A percentile compares a stretch with the other conserved stretches of the same genome.
These are phyloP conservation scores for Phytophthora pistaciae DNA, from an alignment of 352 stramenopile species.

Conservation along the genomic window DNA sequence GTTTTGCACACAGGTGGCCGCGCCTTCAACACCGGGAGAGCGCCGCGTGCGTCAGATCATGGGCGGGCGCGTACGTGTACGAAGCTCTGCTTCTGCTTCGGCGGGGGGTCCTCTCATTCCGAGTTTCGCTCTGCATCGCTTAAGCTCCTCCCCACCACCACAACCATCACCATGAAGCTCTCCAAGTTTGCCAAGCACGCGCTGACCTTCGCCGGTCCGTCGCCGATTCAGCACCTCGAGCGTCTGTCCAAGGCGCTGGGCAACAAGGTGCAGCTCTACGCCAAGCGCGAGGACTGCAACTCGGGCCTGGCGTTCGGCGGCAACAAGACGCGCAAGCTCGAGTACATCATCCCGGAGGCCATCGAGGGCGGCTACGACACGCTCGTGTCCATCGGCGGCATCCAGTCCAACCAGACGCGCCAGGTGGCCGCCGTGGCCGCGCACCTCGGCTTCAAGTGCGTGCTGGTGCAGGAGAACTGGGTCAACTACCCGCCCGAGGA, in stretches of 20 bases:
- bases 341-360: slow-evolving; percentile 48
- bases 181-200: slow-evolving; percentile 48
- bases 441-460: slow-evolving; percentile 47
- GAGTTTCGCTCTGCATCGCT: slow-evolving; percentile 14
- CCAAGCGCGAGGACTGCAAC: slow-evolving; percentile 49
- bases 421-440: slow-evolving; percentile 43
- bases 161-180: slow-evolving; percentile 32
- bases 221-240: slow-evolving; percentile 46
- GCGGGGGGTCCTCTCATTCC: slow-evolving; percentile 15
- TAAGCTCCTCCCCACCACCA: not conserved
- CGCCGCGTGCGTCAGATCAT: slow-evolving; percentile 1
- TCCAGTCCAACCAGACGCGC: slow-evolving; percentile 49
- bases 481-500: slow-evolving; percentile 45
- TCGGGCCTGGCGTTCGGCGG: slow-evolving; percentile 44
- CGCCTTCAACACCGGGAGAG: slow-evolving; percentile 18
- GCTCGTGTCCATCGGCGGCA: slow-evolving; percentile 46
- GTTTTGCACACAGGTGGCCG: slow-evolving; percentile 22
- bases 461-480: slow-evolving; percentile 49
- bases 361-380: slow-evolving; percentile 48
- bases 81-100: not conserved
- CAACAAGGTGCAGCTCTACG: slow-evolving; percentile 49
- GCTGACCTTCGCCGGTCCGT: slow-evolving; percentile 42
- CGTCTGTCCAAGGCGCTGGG: slow-evolving; percentile 40
- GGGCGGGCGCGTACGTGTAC: not conserved
- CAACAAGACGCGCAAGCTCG: slow-evolving; percentile 50